These are phyloP conservation scores for Fusarium sp. DNA, from an alignment of 2,329 filamentous ascomycete genomes.

Conservation along the genomic window DNA sequence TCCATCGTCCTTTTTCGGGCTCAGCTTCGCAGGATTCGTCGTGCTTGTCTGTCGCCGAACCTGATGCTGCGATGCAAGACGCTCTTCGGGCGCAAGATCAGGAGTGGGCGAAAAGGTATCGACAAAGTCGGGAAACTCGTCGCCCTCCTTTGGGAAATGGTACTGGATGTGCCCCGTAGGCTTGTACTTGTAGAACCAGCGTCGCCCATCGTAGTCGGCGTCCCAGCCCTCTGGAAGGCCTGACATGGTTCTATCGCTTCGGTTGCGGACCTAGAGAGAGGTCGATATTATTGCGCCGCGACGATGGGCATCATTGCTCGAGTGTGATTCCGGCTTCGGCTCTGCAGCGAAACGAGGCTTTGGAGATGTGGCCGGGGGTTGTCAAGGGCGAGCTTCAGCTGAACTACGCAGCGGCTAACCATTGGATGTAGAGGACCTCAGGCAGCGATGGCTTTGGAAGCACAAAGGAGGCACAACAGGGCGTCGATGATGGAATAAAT, in stretches of 20 bases:
- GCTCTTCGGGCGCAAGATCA: slow-evolving; percentile 64
- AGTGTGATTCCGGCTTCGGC: slow-evolving; percentile 14
- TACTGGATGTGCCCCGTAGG: slow-evolving; percentile 67
- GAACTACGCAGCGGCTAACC: slow-evolving; percentile 23
- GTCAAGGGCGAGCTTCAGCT: slow-evolving; percentile 32
- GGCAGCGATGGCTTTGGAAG: slow-evolving; percentile 16
- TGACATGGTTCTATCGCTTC: slow-evolving; percentile 44
- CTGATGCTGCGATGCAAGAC: slow-evolving; percentile 65
- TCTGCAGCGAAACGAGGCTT: slow-evolving; percentile 18
- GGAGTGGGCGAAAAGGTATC: slow-evolving; percentile 54
- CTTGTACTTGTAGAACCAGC: slow-evolving; percentile 70
- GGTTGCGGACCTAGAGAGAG: slow-evolving; percentile 5
- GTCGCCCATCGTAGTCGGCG: slow-evolving; percentile 67
- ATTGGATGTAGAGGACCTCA: slow-evolving; percentile 26
- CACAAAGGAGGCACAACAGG: slow-evolving; percentile 16
- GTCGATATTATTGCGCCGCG: slow-evolving; percentile 32
- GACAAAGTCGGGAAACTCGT: slow-evolving; percentile 68
- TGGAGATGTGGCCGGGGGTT: slow-evolving; percentile 25
- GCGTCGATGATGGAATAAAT: background rate
- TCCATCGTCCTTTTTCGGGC: slow-evolving; percentile 28
- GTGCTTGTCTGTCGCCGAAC: slow-evolving; percentile 53
- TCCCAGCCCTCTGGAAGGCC: slow-evolving; percentile 68
- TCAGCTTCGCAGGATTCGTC: slow-evolving; percentile 11
- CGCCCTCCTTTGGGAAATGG: slow-evolving; percentile 68
- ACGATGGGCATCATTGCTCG: slow-evolving; percentile 27